Conservation (phyloP, 305 asterid species). For the Petunia hybrid region DNA sequence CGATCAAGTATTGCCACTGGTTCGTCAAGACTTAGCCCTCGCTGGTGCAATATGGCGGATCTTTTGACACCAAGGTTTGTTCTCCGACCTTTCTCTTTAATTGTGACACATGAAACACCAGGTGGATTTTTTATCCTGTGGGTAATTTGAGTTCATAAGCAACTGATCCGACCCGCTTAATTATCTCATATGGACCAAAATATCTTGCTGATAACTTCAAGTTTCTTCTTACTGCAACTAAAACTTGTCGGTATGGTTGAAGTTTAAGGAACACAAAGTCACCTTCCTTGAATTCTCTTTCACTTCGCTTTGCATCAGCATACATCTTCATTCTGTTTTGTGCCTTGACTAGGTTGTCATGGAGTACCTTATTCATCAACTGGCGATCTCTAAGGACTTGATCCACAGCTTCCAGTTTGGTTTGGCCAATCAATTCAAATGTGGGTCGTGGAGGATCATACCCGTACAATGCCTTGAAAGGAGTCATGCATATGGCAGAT, state of each 20-base stretch:
- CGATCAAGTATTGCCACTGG: background rate
- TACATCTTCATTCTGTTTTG: background rate
- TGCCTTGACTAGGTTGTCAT: background rate
- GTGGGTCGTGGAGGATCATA: background rate
- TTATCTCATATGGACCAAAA: background rate
- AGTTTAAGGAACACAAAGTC: background rate
- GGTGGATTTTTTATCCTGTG: background rate
- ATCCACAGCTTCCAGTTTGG: background rate
- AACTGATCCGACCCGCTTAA: background rate
- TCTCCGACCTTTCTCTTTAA: background rate
- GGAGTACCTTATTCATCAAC: background rate
- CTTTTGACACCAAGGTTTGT: background rate
- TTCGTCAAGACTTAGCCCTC: background rate
- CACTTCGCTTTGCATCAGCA: background rate
- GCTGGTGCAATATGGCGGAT: background rate
- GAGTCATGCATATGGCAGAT: background rate
- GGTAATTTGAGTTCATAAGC: slow-evolving; percentile 16
- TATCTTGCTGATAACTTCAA: background rate
- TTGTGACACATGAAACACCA: background rate
- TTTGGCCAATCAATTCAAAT: background rate
- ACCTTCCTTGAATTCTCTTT: background rate
- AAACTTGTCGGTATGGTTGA: background rate
- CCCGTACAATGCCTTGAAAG: background rate
- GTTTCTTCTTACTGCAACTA: background rate
- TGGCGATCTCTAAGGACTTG: background rate